A percentile compares a stretch with the other conserved stretches of the same genome.
phyloP scores from a whole-genome alignment of 2,329 filamentous ascomycete genomes.

The Fonsecaea nubica region DNA sequence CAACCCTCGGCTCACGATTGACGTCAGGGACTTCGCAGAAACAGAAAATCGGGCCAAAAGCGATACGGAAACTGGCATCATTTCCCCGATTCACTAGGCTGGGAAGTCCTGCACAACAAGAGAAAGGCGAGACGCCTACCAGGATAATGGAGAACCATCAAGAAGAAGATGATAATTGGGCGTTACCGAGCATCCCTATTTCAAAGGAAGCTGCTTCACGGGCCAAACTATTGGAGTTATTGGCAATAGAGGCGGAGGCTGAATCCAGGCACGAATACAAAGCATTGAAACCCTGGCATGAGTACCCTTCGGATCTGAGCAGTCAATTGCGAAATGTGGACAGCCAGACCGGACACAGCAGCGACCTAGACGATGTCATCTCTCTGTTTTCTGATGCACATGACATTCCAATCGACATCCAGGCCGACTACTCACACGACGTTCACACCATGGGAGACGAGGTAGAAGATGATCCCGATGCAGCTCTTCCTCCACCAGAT shows the following conservation, averaged over 20 bases:
- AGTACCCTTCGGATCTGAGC: background rate
- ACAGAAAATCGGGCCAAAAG: background rate
- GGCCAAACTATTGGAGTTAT: background rate
- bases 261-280: background rate
- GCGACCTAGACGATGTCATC: background rate
- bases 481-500: constrained; percentile 27
- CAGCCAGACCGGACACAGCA: background rate
- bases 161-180: background rate
- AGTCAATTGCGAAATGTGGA: background rate
- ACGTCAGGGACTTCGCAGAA: background rate
- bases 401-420: background rate
- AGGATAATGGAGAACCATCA: background rate
- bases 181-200: background rate
- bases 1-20: background rate
- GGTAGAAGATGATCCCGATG: constrained; percentile 1
- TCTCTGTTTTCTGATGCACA: constrained; percentile 2
- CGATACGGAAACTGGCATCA: background rate
- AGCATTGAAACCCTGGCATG: background rate
- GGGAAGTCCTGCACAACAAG: background rate
- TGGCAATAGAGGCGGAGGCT: background rate
- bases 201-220: background rate
- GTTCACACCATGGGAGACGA: constrained; percentile 5
- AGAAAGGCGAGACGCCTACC: background rate
- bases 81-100: background rate
- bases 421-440: background rate